A percentile compares a stretch with the other conserved stretches of the same genome.
These are phyloP conservation scores for Trichoderma simmonsii DNA, from an alignment of 2,329 filamentous ascomycete genomes.

Conservation along the genomic window DNA sequence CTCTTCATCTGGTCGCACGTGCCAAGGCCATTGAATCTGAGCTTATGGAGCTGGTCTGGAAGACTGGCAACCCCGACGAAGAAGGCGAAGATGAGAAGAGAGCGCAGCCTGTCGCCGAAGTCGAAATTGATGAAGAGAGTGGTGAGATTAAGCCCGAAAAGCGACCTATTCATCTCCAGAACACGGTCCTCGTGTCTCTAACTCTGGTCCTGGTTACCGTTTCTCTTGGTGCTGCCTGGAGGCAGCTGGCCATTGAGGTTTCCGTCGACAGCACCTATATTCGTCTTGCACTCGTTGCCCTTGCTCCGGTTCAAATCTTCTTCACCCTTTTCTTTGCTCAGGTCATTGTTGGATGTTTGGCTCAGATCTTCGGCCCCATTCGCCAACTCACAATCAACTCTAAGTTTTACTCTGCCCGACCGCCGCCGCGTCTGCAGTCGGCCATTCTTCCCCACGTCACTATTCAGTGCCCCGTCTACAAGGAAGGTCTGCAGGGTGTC, in stretches of 20 bases:
- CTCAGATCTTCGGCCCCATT: conserved; percentile 73
- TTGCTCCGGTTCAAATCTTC: conserved; percentile 72
- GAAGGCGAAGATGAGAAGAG: conserved; percentile 53
- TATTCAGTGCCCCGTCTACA: conserved; percentile 85
- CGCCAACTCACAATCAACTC: conserved; percentile 72
- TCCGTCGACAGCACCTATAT: conserved; percentile 60
- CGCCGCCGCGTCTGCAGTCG: conserved; percentile 59
- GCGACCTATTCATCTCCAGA: conserved; percentile 66
- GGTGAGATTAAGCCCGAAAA: conserved; percentile 63
- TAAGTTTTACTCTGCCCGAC: conserved; percentile 75
- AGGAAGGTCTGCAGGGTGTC: conserved; percentile 73
- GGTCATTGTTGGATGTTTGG: conserved; percentile 71
- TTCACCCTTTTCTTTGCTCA: conserved; percentile 80
- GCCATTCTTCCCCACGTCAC: conserved; percentile 67
- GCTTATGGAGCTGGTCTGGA: conserved; percentile 76
- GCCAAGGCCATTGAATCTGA: conserved; percentile 72
- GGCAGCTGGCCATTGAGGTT: conserved; percentile 66
- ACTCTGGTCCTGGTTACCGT: conserved; percentile 64
- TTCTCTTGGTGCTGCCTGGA: conserved; percentile 67
- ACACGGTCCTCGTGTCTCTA: conserved; percentile 64
- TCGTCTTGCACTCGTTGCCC: conserved; percentile 61
- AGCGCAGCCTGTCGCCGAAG: conserved; percentile 42
- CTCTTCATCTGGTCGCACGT: conserved; percentile 64
- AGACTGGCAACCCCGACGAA: conserved; percentile 54
- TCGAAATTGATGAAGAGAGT: conserved; percentile 68